Evolutionary conservation across 2,329 filamentous ascomycete genomes (phyloP).

Genomic region (Leptoxyphium fumago): DNA sequence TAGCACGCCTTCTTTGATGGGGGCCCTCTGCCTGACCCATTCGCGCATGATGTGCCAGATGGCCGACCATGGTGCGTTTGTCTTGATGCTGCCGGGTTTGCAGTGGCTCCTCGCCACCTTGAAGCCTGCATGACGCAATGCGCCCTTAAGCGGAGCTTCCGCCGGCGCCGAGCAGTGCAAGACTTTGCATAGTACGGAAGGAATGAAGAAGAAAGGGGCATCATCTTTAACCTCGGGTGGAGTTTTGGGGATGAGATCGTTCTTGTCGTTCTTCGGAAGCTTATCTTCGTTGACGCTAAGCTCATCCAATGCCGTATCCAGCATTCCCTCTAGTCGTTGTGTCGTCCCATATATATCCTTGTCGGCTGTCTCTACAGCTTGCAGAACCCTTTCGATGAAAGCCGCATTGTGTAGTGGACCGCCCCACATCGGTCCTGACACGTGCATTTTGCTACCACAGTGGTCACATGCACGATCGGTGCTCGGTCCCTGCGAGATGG

Average conservation of each 20-base stretch:
- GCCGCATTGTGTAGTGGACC: slow-evolving; percentile 72
- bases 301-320: slow-evolving; percentile 78
- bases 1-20: slow-evolving; percentile 58
- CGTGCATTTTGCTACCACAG: slow-evolving; percentile 73
- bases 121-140: slow-evolving; percentile 68
- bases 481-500: slow-evolving; percentile 55
- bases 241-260: slow-evolving; percentile 26
- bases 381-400: slow-evolving; percentile 68
- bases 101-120: slow-evolving; percentile 74
- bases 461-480: slow-evolving; percentile 57
- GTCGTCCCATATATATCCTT: slow-evolving; percentile 63
- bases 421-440: slow-evolving; percentile 89
- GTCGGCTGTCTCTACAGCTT: slow-evolving; percentile 52
- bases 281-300: slow-evolving; percentile 14
- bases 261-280: background rate
- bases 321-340: slow-evolving; percentile 76
- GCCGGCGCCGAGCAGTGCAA: slow-evolving; percentile 68
- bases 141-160: slow-evolving; percentile 67
- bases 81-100: slow-evolving; percentile 80
- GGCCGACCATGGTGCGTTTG: slow-evolving; percentile 76
- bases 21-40: slow-evolving; percentile 70
- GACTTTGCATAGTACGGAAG: slow-evolving; percentile 57
- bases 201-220: slow-evolving; percentile 76
- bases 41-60: slow-evolving; percentile 91
- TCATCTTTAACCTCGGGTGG: slow-evolving; percentile 53